A percentile compares a stretch with the other conserved stretches of the same genome.
phyloP scores from a whole-genome alignment of 345 rosid genomes.

The Turritis glabra region DNA sequence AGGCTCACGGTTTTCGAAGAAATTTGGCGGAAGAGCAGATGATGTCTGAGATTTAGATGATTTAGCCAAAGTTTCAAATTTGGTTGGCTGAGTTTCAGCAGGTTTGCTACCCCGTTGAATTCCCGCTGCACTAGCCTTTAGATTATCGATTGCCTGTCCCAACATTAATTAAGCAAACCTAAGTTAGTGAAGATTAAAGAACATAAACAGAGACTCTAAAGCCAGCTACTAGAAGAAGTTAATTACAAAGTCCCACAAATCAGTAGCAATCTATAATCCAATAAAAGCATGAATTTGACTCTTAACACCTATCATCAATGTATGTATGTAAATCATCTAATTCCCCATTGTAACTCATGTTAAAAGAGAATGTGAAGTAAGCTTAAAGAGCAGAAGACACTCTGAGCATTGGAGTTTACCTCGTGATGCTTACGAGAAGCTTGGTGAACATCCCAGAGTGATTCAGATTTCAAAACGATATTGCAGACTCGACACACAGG shows the following conservation, averaged over 20 bases:
- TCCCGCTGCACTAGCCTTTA: slow-evolving; percentile 69
- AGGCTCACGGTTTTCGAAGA: slow-evolving; percentile 53
- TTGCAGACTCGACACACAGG: slow-evolving; percentile 88
- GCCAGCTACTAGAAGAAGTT: neutral
- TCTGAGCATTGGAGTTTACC: slow-evolving; percentile 41
- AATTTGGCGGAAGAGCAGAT: slow-evolving; percentile 56
- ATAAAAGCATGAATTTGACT: neutral
- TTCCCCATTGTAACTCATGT: neutral
- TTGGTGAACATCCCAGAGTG: slow-evolving; percentile 94
- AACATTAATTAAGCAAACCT: neutral
- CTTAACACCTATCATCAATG: neutral
- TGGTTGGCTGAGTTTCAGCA: slow-evolving; percentile 26
- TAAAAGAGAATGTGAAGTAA: neutral
- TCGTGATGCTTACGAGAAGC: slow-evolving; percentile 92
- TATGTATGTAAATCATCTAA: neutral
- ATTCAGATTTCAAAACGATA: slow-evolving; percentile 75
- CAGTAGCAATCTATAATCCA: neutral
- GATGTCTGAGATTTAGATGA: slow-evolving; percentile 40
- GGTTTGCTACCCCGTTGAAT: slow-evolving; percentile 29
- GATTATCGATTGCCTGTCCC: slow-evolving; percentile 57
- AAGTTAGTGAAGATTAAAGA: neutral
- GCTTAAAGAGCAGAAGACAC: neutral
- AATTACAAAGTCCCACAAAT: neutral
- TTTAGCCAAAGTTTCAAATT: slow-evolving; percentile 38
- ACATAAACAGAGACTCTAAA: neutral